A percentile compares a stretch with the other conserved stretches of the same genome.
Conservation (phyloP, 2,329 filamentous ascomycete species). For the Botrytis byssoidea region DNA sequence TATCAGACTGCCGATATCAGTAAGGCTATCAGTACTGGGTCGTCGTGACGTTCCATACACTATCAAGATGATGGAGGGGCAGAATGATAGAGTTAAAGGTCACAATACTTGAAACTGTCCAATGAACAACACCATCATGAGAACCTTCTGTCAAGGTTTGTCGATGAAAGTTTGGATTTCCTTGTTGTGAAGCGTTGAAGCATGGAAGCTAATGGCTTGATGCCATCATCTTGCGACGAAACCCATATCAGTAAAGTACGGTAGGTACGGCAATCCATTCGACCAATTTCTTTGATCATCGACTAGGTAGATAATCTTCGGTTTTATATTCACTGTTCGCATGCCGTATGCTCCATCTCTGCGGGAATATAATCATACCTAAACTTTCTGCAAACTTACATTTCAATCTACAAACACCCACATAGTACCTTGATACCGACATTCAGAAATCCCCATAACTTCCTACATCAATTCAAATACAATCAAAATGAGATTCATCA, state of each 20-base stretch:
- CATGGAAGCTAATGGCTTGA: neutral
- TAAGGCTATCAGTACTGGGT: neutral
- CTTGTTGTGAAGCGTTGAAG: neutral
- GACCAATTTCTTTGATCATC: conserved; percentile 21
- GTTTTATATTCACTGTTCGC: conserved; percentile 15
- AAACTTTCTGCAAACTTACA: neutral
- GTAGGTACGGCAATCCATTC: conserved; percentile 13
- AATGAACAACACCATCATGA: conserved; percentile 7
- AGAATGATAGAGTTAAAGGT: neutral
- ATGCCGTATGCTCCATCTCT: neutral
- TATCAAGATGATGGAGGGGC: conserved; percentile 13
- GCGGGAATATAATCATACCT: neutral
- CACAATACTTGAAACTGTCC: neutral
- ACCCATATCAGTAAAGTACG: neutral
- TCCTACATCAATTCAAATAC: neutral
- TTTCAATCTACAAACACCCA: neutral
- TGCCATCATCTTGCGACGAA: conserved; percentile 6
- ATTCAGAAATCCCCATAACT: neutral
- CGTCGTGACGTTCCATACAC: conserved; percentile 21
- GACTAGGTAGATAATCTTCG: neutral
- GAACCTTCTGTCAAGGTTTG: conserved; percentile 2
- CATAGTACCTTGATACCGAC: neutral
- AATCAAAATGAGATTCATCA: conserved; percentile 72
- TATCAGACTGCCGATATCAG: neutral
- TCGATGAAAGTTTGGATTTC: conserved; percentile 8